Conservation (phyloP, 352 stramenopile species). For the Globisporangium cylindrosporum region DNA sequence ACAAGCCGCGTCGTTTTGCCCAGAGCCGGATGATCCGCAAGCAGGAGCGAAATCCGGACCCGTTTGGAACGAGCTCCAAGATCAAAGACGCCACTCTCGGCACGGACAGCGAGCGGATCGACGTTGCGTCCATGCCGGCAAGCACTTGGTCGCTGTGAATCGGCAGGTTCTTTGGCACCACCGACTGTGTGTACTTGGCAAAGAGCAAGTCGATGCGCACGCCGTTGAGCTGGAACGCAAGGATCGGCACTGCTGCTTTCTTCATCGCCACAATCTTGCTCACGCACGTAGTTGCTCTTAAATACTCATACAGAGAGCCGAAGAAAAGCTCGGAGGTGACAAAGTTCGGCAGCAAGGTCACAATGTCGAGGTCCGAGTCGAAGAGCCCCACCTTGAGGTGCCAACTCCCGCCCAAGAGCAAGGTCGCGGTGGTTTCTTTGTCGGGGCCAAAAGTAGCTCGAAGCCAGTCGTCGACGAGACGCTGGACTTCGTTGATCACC, state of each 20-base stretch:
- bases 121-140: constrained; percentile 66
- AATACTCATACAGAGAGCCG: constrained; percentile 48
- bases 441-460: constrained; percentile 35
- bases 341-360: constrained; percentile 61
- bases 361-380: constrained; percentile 80
- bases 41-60: constrained; percentile 59
- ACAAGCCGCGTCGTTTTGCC: constrained; percentile 71
- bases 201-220: constrained; percentile 80
- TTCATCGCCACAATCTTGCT: constrained; percentile 65
- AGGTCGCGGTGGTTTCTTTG: constrained; percentile 42
- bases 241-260: constrained; percentile 70
- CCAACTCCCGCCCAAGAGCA: constrained; percentile 79
- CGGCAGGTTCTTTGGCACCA: constrained; percentile 71
- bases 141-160: constrained; percentile 78
- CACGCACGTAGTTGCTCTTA: constrained; percentile 37
- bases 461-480: constrained; percentile 71
- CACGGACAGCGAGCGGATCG: constrained; percentile 77
- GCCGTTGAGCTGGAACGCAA: constrained; percentile 67
- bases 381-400: constrained; percentile 73
- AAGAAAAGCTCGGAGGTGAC: constrained; percentile 73
- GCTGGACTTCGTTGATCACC: constrained; percentile 75
- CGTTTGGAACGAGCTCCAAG: constrained; percentile 78
- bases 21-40: constrained; percentile 75
- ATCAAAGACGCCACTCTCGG: constrained; percentile 75
- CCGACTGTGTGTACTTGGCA: constrained; percentile 57